Conservation (phyloP, 345 rosid genomes). For the Cochlearia excelsa region DNA sequence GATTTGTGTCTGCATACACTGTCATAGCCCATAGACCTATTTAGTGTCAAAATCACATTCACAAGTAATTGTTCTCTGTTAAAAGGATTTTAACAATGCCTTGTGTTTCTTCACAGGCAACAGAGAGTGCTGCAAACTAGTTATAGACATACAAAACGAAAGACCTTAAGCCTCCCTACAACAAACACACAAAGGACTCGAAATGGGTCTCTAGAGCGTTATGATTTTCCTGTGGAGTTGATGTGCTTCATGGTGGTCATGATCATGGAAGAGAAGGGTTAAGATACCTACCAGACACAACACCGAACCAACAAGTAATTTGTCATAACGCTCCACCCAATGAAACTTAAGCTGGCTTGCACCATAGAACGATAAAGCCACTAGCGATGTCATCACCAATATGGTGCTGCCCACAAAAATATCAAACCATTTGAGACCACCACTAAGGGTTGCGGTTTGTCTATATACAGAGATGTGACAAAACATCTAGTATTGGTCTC, state of each 20-base stretch:
- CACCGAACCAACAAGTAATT: conserved; percentile 91
- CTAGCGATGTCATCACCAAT: conserved; percentile 91
- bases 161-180: conserved; percentile 24
- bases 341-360: conserved; percentile 96
- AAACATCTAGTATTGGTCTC: too few relatives aligned
- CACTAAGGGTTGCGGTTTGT: too few relatives aligned
- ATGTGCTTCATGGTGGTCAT: conserved; percentile 46
- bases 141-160: conserved; percentile 23
- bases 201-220: conserved; percentile 30
- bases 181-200: conserved; percentile 30
- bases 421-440: conserved; percentile 20
- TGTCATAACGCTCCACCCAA: conserved; percentile 97
- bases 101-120: conserved; percentile 21
- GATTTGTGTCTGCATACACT: too few relatives aligned
- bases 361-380: conserved; percentile 94
- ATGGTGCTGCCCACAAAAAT: conserved; percentile 65
- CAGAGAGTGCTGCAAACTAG: conserved; percentile 15
- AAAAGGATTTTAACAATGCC: conserved; percentile 5
- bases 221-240: conserved; percentile 71
- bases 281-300: conserved; percentile 87
- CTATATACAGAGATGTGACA: background rate
- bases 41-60: background rate
- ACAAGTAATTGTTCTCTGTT: conserved; percentile 5
- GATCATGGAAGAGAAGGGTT: conserved; percentile 87
- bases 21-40: too few relatives aligned